These are phyloP conservation scores for Tylopilus rubrobrunneus DNA, from an alignment of 768 basidiomycete genomes.

Conservation along the genomic window DNA sequence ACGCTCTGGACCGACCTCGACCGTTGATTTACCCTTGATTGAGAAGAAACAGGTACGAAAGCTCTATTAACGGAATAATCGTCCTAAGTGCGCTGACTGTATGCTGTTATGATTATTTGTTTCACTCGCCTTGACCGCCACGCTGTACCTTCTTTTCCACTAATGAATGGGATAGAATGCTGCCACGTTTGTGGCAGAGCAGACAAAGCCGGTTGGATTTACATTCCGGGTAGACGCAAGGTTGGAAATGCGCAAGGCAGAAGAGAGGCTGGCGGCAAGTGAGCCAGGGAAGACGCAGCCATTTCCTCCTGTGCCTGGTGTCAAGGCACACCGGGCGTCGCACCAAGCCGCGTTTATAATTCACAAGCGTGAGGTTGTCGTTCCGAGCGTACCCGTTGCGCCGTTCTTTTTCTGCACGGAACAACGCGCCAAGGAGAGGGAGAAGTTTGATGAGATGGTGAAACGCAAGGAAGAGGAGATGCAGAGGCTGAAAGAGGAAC, in stretches of 20 bases:
- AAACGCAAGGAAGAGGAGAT: constrained; percentile 54
- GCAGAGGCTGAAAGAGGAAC: constrained; percentile 42
- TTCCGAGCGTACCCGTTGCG: constrained; percentile 31
- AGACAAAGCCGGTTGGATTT: constrained; percentile 50
- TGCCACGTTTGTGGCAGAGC: constrained; percentile 27
- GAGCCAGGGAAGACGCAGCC: constrained; percentile 21
- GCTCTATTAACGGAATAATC: constrained; percentile 19
- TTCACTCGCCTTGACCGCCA: neutral
- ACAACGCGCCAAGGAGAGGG: constrained; percentile 55
- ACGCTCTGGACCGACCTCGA: constrained; percentile 15
- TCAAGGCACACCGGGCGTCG: constrained; percentile 50
- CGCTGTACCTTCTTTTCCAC: constrained; percentile 18
- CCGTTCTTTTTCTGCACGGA: constrained; percentile 52
- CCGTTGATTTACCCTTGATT: constrained; percentile 23
- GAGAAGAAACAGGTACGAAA: constrained; percentile 32
- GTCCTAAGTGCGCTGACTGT: constrained; percentile 25
- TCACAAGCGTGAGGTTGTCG: constrained; percentile 44
- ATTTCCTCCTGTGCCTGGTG: constrained; percentile 45
- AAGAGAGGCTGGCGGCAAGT: constrained; percentile 27
- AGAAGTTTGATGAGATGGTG: constrained; percentile 57
- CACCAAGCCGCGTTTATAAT: constrained; percentile 34
- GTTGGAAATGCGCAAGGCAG: constrained; percentile 43
- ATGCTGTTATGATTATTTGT: constrained; percentile 9
- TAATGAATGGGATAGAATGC: constrained; percentile 17
- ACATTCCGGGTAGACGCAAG: constrained; percentile 50